Conservation (phyloP, 257 asterid species). For the Solanum ossicruentum region DNA sequence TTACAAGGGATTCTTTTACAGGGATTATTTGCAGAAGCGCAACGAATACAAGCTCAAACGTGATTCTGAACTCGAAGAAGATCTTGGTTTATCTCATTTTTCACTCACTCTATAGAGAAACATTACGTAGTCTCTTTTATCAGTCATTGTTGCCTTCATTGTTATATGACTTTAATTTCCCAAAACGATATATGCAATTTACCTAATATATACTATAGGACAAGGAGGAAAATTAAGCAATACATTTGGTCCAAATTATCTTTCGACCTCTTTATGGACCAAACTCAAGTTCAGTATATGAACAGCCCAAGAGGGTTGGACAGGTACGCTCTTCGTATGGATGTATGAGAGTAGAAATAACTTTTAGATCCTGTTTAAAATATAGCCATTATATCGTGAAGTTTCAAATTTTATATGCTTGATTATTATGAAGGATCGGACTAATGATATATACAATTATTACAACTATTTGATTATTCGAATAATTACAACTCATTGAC, state of each 20-base stretch:
- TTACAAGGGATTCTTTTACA: conserved; percentile 30
- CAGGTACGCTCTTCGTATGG: background rate
- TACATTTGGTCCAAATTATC: background rate
- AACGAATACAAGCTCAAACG: conserved; percentile 38
- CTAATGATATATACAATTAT: background rate
- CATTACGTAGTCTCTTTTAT: background rate
- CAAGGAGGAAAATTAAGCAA: background rate
- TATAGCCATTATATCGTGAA: background rate
- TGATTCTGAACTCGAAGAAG: conserved; percentile 26
- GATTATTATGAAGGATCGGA: background rate
- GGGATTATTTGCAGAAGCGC: conserved; percentile 27
- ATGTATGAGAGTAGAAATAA: background rate
- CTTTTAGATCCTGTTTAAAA: background rate
- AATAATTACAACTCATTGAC: no score
- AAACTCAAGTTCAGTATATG: background rate
- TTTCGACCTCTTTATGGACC: background rate
- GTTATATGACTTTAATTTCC: background rate
- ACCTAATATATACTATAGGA: background rate
- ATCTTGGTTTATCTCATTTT: background rate
- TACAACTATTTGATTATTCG: no score
- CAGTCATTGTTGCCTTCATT: background rate
- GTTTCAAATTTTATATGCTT: background rate
- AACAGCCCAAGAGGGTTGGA: background rate
- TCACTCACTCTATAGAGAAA: background rate
- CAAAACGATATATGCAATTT: background rate